A percentile compares a stretch with the other conserved stretches of the same genome.
phyloP scores from a whole-genome alignment of 1,284 basidiomycete species.

The Thelephora terrestris region DNA sequence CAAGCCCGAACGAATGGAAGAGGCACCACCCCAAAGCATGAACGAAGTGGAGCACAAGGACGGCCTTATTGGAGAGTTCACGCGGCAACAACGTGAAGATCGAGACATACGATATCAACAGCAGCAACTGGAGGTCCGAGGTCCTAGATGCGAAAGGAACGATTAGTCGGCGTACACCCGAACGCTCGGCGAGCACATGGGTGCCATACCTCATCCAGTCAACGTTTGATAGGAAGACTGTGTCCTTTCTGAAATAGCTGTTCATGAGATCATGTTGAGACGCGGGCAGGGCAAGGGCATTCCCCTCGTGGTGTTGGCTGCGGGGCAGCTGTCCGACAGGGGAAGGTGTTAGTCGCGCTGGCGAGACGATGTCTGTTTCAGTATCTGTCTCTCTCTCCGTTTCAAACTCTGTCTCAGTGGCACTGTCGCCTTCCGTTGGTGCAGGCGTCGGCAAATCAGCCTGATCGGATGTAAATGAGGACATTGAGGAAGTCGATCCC shows the following conservation, averaged over 20 bases:
- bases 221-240: constrained; percentile 72
- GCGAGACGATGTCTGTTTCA: constrained; percentile 17
- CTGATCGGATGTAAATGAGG: constrained; percentile 13
- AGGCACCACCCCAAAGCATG: constrained; percentile 84
- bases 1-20: constrained; percentile 87
- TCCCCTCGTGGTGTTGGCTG: constrained; percentile 9
- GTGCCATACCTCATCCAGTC: constrained; percentile 70
- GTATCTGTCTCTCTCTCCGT: constrained; percentile 57
- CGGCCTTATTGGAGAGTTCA: constrained; percentile 29
- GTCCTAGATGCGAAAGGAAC: constrained; percentile 29
- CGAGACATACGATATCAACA: constrained; percentile 47
- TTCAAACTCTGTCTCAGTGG: constrained; percentile 56
- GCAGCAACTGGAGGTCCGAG: constrained; percentile 56
- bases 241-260: constrained; percentile 86
- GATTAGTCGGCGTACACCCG: constrained; percentile 3
- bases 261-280: constrained; percentile 87
- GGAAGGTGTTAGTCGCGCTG: background rate
- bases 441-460: constrained; percentile 43
- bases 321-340: background rate
- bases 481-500: constrained; percentile 9
- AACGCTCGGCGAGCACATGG: constrained; percentile 4
- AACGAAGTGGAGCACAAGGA: constrained; percentile 59
- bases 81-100: constrained; percentile 34
- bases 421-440: constrained; percentile 63
- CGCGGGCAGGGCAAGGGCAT: constrained; percentile 12